Base-by-base conservation (phyloP, 257 asterid genomes). In the Solanum phureja region DNA sequence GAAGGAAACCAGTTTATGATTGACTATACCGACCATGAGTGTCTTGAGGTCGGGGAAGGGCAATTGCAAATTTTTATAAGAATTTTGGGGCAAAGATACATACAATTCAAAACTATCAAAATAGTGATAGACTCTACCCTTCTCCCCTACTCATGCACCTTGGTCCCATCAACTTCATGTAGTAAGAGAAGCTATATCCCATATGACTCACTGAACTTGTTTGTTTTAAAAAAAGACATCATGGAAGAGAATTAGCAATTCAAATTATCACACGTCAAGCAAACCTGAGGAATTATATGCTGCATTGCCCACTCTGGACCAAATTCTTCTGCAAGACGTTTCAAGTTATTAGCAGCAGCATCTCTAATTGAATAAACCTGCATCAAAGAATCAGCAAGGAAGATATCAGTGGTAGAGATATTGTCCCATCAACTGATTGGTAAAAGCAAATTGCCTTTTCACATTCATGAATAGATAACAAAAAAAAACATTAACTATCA, bases 281-380 rank as follows among this genome's bases (percentile, higher is more conserved):
- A 87, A 86, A 92, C 96, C 96, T 93, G 96, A 19, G 96, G 96
- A 90, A 93, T 71, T 64, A 93, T 92, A 87, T 93, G 96, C 85
- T 93, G 95, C 94, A 91, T 91, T 75, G 94, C 94, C 95, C 95
- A 93, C 71, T 93, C 94, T 8, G 94, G 95, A 86, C 95, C 94
- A 88, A 93, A 93, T 87, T 93, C 94, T 88, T 93, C 95, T 8
- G 95, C 93, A 11, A 93, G 91, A 79, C 95, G 94, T 77, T 91
- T 93, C 84, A 93, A 86, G 88, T 93, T 93, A 88, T 90, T 93
- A 24, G 95, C 95, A 82, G 95, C 95, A 31, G 95, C 95, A 87
- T 93, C 95, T 81, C 95, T 84, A 60, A 93, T 93, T 49, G 94
- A 93, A 87, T 90, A 90, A 56, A 93, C 95, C 95, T 93, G 93